Base-by-base conservation (phyloP, 768 basidiomycete species). In the Macrolepiota fuliginosa region DNA sequence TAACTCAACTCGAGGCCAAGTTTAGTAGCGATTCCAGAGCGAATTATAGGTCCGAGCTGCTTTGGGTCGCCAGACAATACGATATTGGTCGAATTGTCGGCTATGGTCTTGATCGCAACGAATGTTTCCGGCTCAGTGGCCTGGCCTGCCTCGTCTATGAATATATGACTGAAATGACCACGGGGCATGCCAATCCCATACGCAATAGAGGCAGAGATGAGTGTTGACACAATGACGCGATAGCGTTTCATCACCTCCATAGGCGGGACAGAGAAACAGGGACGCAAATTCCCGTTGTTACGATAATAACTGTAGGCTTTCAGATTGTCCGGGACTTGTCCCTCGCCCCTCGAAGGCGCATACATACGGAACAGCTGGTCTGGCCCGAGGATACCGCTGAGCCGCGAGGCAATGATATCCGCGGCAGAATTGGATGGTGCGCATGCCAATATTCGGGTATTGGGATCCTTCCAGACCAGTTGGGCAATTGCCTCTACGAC, bases 141-240 rank as follows among this genome's bases (percentile, higher is more conserved):
- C 66, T 91, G 88, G 0, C 86, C 88, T 0, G 88, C 88, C 68
- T 91, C 88, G 64, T 91, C 88, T 9, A 88, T 71, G 67, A 90
- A 87, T 13, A 91, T 85, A 62, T 90, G 86, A 10, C 76, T 79
- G 68, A 84, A 91, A 68, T 89, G 83, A 0, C 89, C 88, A 1
- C 79, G 74, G 0, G 79, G 72, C 47, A 90, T 76, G 0, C 88
- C 87, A 40, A 88, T 76, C 0, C 82, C 83, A 25, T 78, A 77
- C 1, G 78, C 74, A 42, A 87, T 79, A 1, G 83, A 82, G 0
- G 86, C 83, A 0, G 89, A 88, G 9, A 85, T 77, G 53, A 88
- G 89, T 0, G 88, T 91, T 0, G 83, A 75, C 10, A 90, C 81
- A n/a, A 89, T 73, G 0, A 89, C 83, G 1, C 77, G 69, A 73